phyloP scores from a whole-genome alignment of 805 yeast genomes.

The Pichia thaimueangensis region DNA sequence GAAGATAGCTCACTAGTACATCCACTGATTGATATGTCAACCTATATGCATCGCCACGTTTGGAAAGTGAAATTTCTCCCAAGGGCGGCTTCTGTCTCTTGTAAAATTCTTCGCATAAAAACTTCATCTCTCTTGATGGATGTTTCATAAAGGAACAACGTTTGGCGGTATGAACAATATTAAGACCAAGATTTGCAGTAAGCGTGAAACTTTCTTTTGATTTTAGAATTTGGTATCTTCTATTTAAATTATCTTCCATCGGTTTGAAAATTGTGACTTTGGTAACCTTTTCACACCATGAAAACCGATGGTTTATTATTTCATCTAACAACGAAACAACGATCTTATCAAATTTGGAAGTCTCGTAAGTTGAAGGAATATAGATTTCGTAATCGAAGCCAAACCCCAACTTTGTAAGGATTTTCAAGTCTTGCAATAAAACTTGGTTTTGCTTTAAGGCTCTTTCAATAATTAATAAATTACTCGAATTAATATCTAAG shows the following conservation, averaged over 20 bases:
- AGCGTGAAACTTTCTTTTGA: neutral
- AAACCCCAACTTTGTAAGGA: neutral
- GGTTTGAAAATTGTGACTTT: neutral
- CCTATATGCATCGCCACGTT: neutral
- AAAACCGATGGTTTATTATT: constrained; percentile 1
- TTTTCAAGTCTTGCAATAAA: constrained; percentile 1
- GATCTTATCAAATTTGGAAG: neutral
- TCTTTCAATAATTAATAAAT: constrained; percentile 5
- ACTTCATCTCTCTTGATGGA: constrained; percentile 1
- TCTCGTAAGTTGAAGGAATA: neutral
- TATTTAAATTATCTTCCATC: no score
- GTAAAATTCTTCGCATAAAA: neutral
- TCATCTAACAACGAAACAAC: constrained; percentile 2
- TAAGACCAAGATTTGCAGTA: neutral
- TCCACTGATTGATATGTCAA: neutral
- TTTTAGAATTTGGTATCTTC: no score
- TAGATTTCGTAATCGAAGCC: neutral
- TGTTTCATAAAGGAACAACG: neutral
- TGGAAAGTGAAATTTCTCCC: neutral
- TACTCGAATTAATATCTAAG: neutral
- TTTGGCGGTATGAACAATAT: neutral
- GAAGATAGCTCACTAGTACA: neutral
- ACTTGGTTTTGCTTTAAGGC: neutral
- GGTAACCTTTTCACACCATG: constrained; percentile 1
- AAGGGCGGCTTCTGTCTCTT: neutral